Evolutionary conservation across 2,329 filamentous ascomycete genomes (phyloP).

Genomic region (Chaetomium strumarium): DNA sequence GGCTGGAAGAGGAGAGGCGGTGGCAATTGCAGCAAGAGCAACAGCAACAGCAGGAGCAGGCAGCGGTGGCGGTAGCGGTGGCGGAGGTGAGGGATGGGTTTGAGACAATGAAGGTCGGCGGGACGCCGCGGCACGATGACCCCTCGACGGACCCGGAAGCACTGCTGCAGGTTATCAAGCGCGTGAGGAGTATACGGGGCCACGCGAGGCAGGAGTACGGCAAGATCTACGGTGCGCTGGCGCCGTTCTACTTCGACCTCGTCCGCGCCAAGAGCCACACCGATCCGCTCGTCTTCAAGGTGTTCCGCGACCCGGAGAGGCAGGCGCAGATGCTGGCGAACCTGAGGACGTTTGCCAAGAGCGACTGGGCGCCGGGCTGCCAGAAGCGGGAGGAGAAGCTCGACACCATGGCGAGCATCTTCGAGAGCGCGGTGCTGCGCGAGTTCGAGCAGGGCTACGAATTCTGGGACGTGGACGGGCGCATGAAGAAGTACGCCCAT

Average conservation of each 20-base stretch:
- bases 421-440: conserved; percentile 81
- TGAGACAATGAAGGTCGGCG: conserved; percentile 62
- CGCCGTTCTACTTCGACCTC: conserved; percentile 84
- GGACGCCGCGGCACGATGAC: conserved; percentile 25
- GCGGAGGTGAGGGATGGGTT: conserved; percentile 58
- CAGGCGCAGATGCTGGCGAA: conserved; percentile 88
- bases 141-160: conserved; percentile 54
- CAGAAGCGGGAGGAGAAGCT: conserved; percentile 65
- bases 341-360: conserved; percentile 68
- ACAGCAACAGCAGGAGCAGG: conserved; percentile 16
- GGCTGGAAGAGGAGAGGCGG: conserved; percentile 57
- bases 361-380: conserved; percentile 75
- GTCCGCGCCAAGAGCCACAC: conserved; percentile 64
- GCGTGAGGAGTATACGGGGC: conserved; percentile 72
- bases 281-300: conserved; percentile 78
- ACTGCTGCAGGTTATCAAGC: conserved; percentile 63
- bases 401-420: conserved; percentile 67
- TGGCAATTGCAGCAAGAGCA: conserved; percentile 26
- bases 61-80: conserved; percentile 13
- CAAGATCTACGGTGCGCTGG: conserved; percentile 80
- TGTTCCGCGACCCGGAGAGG: conserved; percentile 79
- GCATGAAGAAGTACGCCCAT: conserved; percentile 83
- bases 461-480: conserved; percentile 77
- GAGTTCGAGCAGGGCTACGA: conserved; percentile 95
- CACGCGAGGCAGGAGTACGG: conserved; percentile 85